Evolutionary conservation across 306 rosid genomes (phyloP).

Genomic region (Prunus padus): DNA sequence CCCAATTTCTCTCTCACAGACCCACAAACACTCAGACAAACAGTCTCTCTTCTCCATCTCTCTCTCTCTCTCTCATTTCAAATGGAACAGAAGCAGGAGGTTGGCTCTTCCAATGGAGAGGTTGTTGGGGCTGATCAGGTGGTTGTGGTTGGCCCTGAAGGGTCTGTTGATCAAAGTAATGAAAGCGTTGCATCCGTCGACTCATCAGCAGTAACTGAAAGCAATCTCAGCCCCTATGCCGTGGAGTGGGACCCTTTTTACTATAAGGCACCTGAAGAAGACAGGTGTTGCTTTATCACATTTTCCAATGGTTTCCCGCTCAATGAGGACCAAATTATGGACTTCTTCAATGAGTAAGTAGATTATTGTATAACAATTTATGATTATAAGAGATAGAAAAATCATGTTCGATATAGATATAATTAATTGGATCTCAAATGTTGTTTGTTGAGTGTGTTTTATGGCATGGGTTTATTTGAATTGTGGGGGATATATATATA

Average conservation of each 20-base stretch:
- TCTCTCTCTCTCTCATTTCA: neutral
- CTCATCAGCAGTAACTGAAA: neutral
- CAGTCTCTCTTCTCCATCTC: neutral
- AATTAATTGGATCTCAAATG: too few relatives aligned
- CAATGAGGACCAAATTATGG: conserved; percentile 10
- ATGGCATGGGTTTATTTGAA: too few relatives aligned
- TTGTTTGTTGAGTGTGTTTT: too few relatives aligned
- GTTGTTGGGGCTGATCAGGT: neutral
- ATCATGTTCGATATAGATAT: neutral
- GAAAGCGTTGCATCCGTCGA: neutral
- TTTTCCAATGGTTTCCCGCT: conserved; percentile 39
- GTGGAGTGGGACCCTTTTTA: conserved; percentile 22
- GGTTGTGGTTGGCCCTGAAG: neutral
- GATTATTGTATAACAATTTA: neutral
- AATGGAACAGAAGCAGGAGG: neutral
- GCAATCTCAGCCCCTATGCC: conserved; percentile 34
- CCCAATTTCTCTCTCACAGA: neutral
- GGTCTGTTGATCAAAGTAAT: neutral
- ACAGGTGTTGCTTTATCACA: conserved; percentile 43
- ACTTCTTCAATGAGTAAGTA: conserved; percentile 38
- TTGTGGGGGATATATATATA: too few relatives aligned
- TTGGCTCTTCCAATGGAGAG: neutral
- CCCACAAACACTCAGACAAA: neutral
- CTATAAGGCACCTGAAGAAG: conserved; percentile 24
- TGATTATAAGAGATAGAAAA: too few relatives aligned